Conservation (phyloP, 1,284 basidiomycete species). For the Sparassis latifolia region DNA sequence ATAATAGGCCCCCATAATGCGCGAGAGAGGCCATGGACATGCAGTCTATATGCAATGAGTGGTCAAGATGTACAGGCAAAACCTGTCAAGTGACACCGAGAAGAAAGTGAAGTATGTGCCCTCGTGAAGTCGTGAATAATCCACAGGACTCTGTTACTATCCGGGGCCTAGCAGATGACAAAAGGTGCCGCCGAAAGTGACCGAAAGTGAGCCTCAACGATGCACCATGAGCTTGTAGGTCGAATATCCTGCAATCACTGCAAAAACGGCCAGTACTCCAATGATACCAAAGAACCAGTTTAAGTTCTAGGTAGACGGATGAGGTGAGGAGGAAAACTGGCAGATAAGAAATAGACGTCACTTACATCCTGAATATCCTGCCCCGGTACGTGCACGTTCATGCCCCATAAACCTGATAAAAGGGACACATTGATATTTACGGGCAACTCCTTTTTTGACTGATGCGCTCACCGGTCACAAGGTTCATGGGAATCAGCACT, state of each 20-base stretch:
- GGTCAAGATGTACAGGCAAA: no score
- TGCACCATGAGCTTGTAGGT: slow-evolving; percentile 74
- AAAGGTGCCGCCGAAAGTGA: background rate
- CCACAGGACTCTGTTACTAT: no score
- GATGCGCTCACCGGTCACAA: slow-evolving; percentile 72
- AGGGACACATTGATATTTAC: slow-evolving; percentile 11
- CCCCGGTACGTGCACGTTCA: slow-evolving; percentile 92
- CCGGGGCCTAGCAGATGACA: no score
- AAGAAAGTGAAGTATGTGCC: no score
- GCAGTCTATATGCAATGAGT: no score
- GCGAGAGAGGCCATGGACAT: no score
- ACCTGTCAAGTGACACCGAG: no score
- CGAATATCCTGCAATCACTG: slow-evolving; percentile 74
- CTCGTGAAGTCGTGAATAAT: no score
- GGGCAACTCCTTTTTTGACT: background rate
- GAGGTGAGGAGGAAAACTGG: background rate
- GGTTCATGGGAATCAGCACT: slow-evolving; percentile 94
- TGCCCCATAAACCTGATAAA: slow-evolving; percentile 71
- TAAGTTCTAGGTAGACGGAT: slow-evolving; percentile 33
- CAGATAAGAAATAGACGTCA: slow-evolving; percentile 2
- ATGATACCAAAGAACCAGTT: slow-evolving; percentile 87
- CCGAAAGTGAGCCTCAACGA: slow-evolving; percentile 12
- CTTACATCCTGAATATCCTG: slow-evolving; percentile 46
- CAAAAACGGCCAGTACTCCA: slow-evolving; percentile 70
- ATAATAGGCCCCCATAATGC: no score